A percentile compares a stretch with the other conserved stretches of the same genome.
Evolutionary conservation across 345 rosid genomes (phyloP).

Genomic region (Melastoma malabathricum): DNA sequence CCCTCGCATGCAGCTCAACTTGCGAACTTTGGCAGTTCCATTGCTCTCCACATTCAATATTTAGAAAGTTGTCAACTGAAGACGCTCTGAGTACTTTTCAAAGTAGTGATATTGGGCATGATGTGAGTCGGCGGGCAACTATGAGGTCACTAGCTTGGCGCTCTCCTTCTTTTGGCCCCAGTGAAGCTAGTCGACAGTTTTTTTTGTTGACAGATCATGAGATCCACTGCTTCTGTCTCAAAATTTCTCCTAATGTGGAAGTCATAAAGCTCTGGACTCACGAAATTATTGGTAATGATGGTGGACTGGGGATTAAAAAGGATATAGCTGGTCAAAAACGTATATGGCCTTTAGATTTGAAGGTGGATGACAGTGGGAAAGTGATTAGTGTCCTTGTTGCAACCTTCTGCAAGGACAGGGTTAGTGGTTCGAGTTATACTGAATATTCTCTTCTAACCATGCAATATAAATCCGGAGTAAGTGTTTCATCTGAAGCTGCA

Average conservation of each 20-base stretch:
- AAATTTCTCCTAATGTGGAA: slow-evolving; percentile 25
- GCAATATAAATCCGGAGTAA: slow-evolving; percentile 57
- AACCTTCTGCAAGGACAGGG: slow-evolving; percentile 78
- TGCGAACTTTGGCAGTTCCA: slow-evolving; percentile 72
- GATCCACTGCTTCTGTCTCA: slow-evolving; percentile 47
- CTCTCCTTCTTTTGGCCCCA: slow-evolving; percentile 14
- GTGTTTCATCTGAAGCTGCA: slow-evolving; percentile 15
- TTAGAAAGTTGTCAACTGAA: slow-evolving; percentile 21
- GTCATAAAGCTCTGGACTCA: slow-evolving; percentile 63
- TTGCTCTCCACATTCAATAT: slow-evolving; percentile 42
- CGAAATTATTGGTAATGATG: slow-evolving; percentile 70
- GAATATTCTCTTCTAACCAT: slow-evolving; percentile 81
- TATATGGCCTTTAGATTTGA: slow-evolving; percentile 84
- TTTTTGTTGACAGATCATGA: slow-evolving; percentile 62
- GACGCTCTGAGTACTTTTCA: slow-evolving; percentile 22
- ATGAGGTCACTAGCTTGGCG: slow-evolving; percentile 76
- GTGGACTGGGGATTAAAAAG: slow-evolving; percentile 70
- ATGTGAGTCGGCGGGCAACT: slow-evolving; percentile 40
- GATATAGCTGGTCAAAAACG: slow-evolving; percentile 88
- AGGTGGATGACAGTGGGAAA: slow-evolving; percentile 68
- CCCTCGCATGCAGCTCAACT: slow-evolving; percentile 49
- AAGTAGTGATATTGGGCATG: slow-evolving; percentile 22
- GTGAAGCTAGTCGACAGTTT: slow-evolving; percentile 40
- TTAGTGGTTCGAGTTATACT: slow-evolving; percentile 82
- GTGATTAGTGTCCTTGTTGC: slow-evolving; percentile 79